Conservation (phyloP, 2,329 filamentous ascomycete genomes). For the Trichoderma aggressivum region DNA sequence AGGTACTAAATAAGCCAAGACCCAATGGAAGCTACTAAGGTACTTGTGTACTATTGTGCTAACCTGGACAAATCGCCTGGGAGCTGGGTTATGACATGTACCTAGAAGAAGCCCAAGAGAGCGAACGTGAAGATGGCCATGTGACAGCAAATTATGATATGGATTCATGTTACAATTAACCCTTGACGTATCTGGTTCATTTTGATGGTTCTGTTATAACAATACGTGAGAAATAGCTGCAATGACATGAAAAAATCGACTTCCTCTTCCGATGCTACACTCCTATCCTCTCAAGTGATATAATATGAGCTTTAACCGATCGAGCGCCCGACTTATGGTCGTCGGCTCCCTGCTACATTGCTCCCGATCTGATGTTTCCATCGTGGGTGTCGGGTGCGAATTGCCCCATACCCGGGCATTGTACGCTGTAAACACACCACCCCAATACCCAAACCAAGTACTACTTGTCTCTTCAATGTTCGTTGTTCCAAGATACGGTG, state of each 20-base stretch:
- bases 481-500: background rate
- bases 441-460: slow-evolving; percentile 1
- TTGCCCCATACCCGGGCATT: slow-evolving; percentile 10
- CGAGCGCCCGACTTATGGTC: background rate
- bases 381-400: background rate
- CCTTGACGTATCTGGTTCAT: background rate
- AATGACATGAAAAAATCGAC: background rate
- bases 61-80: background rate
- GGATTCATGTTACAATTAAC: background rate
- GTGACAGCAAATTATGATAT: background rate
- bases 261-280: background rate
- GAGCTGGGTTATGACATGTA: background rate
- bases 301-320: background rate
- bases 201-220: background rate
- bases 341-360: background rate
- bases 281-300: background rate
- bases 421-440: background rate
- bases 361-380: background rate
- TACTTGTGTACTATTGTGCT: no score
- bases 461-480: background rate
- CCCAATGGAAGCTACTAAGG: no score
- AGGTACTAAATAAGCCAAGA: no score
- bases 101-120: background rate
- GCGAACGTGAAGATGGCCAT: background rate
- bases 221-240: background rate